Evolutionary conservation across 768 basidiomycete genomes (phyloP), one percentile per base, ranked within the genome.

Genomic region (Lepiota brunneoincarnata): DNA sequence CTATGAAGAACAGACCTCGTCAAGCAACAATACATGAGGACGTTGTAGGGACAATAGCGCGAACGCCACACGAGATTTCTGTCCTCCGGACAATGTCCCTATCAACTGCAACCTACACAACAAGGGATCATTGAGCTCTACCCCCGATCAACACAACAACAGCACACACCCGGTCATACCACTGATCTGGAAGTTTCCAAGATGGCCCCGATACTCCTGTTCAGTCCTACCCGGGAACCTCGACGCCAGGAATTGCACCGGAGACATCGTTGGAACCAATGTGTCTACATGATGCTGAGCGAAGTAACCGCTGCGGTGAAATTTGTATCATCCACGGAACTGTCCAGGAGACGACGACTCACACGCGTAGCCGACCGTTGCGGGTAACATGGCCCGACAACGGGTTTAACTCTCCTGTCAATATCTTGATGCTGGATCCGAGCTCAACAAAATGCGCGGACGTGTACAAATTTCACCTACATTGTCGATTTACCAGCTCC

Each of bases 211-310:
- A 68, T 98, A 98, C 67, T 98, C 97, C 69, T 98, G 96, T 70
- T 98, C 97, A 5, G 81, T 92, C 71, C 87, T 89, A 0, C 97
- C 96, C 1, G 97, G 97, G 76, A 90, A 98, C 63, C 83, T 91
- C 20, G 86, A 84, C 12, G 93, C 92, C 26, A 99, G 75, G 75
- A 97, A 98, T 62, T 91, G 89, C 9, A 98, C 97, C 0, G 96
- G 91, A n/a, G 85, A 87, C 83, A 97, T 81, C 3, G 78, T 77
- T 1, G 93, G 85, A 38, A 83, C 79, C 52, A 99, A 81, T 18
- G 89, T 86, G 67, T 99, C 97, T 46, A 99, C 90, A 67, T 98
- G 97, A 67, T 97, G 92, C 61, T 93, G 91, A n/a, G 91, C 89
- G 68, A 93, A 94, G 74, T 94, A 91, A 3, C 87, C 91, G 55